Percentiles rank a stretch among this genome's conserved stretches.
These are phyloP conservation scores for Bretschneidera sinensis DNA, from an alignment of 345 rosid genomes.

Conservation along the genomic window DNA sequence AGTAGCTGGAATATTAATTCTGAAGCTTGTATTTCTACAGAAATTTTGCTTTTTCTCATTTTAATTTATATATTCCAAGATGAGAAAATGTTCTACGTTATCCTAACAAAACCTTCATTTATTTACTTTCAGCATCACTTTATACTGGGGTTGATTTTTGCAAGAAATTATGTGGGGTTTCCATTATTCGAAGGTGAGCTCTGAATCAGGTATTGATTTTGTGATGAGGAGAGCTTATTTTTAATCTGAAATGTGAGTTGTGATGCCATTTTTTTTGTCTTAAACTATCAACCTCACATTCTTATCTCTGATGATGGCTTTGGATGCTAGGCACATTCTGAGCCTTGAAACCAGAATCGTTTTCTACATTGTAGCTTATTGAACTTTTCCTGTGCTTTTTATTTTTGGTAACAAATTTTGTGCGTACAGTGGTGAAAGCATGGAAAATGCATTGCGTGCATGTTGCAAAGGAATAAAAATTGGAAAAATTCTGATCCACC, in stretches of 20 bases:
- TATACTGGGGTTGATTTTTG: conserved; percentile 98
- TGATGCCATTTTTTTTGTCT: too few relatives aligned
- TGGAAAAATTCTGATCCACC: conserved; percentile 94
- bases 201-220: conserved; percentile 31
- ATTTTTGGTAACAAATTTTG: conserved; percentile 13
- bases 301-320: too few relatives aligned
- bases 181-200: conserved; percentile 91
- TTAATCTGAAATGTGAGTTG: conserved; percentile 7
- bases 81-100: too few relatives aligned
- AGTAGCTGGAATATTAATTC: background rate
- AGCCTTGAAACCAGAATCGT: conserved; percentile 8
- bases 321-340: conserved; percentile 15
- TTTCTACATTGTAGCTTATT: conserved; percentile 5
- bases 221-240: background rate
- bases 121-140: conserved; percentile 52
- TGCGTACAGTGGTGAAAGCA: conserved; percentile 88
- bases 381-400: conserved; percentile 1
- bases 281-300: too few relatives aligned
- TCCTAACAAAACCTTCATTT: background rate
- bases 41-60: background rate
- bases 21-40: background rate
- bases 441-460: conserved; percentile 97
- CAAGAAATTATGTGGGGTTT: conserved; percentile 97
- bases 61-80: background rate
- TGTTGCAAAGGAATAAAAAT: conserved; percentile 98